Conservation (phyloP, 768 basidiomycete species). For the Mycena capillaripes region DNA sequence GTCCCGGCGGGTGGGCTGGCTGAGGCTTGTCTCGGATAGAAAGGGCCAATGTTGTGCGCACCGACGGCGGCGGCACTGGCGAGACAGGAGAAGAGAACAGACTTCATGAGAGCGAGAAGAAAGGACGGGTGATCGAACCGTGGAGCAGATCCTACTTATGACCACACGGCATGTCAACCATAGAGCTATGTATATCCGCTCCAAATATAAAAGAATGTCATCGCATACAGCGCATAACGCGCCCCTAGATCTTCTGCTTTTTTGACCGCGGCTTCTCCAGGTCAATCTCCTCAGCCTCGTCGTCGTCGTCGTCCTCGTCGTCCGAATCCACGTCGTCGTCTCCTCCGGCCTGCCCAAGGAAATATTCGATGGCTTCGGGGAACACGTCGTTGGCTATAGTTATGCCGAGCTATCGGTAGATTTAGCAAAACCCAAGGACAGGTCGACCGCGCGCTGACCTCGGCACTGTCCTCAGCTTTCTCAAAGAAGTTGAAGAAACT, state of each 20-base stretch:
- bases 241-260: constrained; percentile 72
- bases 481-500: constrained; percentile 94
- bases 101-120: constrained; percentile 49
- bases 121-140: not conserved
- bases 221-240: not conserved
- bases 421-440: constrained; percentile 2
- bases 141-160: not conserved
- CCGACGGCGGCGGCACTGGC: constrained; percentile 56
- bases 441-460: constrained; percentile 61
- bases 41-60: constrained; percentile 47
- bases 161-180: not conserved
- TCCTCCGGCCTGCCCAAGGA: constrained; percentile 75
- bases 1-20: not conserved
- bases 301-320: constrained; percentile 76
- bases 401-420: constrained; percentile 69
- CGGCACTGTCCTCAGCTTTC: constrained; percentile 70
- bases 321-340: constrained; percentile 77
- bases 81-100: constrained; percentile 45
- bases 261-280: constrained; percentile 86
- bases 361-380: constrained; percentile 86
- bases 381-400: constrained; percentile 84
- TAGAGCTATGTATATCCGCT: constrained; percentile 1
- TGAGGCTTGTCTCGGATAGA: constrained; percentile 30
- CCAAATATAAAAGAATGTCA: constrained; percentile 18
- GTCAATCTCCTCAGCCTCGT: constrained; percentile 89